Conservation (phyloP, 225 moss, liverwort and hornwort species). For the Marchantia polymorpha region DNA sequence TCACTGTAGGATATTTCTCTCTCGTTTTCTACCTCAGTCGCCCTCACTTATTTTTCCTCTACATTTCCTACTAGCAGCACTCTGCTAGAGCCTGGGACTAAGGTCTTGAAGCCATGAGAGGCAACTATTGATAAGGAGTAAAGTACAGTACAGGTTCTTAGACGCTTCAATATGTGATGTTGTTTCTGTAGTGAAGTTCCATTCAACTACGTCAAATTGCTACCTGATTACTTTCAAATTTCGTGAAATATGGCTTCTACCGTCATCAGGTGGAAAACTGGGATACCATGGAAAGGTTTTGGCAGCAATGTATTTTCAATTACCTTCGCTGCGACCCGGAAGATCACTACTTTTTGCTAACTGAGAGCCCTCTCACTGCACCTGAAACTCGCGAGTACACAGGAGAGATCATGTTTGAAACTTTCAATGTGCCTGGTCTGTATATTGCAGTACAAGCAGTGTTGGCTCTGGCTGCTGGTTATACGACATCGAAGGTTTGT, state of each 20-base stretch:
- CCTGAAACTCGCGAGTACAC: conserved; percentile 92
- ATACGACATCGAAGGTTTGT: conserved; percentile 83
- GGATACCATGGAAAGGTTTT: conserved; percentile 96
- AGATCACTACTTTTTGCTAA: conserved; percentile 86
- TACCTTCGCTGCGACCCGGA: conserved; percentile 90
- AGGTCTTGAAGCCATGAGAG: too few species aligned
- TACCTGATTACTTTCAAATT: not conserved
- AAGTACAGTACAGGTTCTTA: too few species aligned
- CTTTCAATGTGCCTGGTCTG: conserved; percentile 88
- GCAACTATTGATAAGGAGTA: too few species aligned
- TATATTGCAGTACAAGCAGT: conserved; percentile 94
- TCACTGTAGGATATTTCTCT: too few species aligned
- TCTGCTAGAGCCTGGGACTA: too few species aligned
- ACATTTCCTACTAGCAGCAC: too few species aligned
- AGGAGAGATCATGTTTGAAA: conserved; percentile 96
- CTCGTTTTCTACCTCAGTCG: too few species aligned
- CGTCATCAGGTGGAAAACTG: conserved; percentile 76
- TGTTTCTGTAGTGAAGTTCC: too few species aligned
- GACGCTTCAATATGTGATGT: too few species aligned
- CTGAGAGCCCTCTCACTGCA: conserved; percentile 87
- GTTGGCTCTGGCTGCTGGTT: conserved; percentile 87
- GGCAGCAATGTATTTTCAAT: conserved; percentile 94
- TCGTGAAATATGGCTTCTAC: not conserved
- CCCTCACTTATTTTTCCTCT: too few species aligned
- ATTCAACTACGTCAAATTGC: too few species aligned